Percentiles rank a stretch among this genome's conserved stretches.
Conservation (phyloP, 2,329 filamentous ascomycete genomes). For the Neophaeococcomyces mojaviensis region DNA sequence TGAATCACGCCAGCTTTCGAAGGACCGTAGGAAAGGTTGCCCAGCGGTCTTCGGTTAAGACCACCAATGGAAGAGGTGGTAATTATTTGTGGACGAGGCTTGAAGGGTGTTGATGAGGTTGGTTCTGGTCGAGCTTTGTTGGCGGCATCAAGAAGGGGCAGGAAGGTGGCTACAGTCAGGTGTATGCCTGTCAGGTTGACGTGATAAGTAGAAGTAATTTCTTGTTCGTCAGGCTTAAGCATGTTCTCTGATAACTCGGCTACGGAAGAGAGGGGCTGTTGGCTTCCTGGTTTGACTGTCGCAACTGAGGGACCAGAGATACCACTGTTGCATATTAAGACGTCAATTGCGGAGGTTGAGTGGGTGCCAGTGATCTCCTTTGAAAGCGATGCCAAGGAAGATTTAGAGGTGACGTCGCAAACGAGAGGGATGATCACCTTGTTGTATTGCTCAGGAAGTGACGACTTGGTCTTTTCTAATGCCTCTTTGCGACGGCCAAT, state of each 20-base stretch:
- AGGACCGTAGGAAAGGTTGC: conserved; percentile 35
- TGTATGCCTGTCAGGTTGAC: conserved; percentile 32
- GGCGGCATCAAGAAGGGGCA: conserved; percentile 33
- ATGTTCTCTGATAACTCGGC: conserved; percentile 7
- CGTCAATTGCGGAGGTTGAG: conserved; percentile 28
- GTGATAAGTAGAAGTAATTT: conserved; percentile 27
- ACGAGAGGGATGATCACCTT: conserved; percentile 35
- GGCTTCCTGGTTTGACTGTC: not conserved
- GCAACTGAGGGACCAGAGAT: conserved; percentile 30
- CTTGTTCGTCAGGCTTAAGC: conserved; percentile 15
- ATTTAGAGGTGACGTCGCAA: conserved; percentile 36
- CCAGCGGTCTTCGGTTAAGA: conserved; percentile 31
- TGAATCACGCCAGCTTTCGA: conserved; percentile 42
- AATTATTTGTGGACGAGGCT: conserved; percentile 36
- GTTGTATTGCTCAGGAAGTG: conserved; percentile 20
- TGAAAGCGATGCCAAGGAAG: conserved; percentile 25
- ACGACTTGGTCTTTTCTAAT: conserved; percentile 36
- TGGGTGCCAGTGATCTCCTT: conserved; percentile 30
- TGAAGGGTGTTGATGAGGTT: conserved; percentile 19
- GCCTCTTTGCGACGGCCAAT: conserved; percentile 40
- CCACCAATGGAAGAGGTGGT: conserved; percentile 41
- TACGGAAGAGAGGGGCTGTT: not conserved
- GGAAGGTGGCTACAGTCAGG: conserved; percentile 34
- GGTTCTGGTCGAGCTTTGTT: conserved; percentile 31
- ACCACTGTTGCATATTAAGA: conserved; percentile 32